Base-by-base conservation (phyloP, 108 stramenopile genomes). In the Fragilariopsis cylindrus region DNA sequence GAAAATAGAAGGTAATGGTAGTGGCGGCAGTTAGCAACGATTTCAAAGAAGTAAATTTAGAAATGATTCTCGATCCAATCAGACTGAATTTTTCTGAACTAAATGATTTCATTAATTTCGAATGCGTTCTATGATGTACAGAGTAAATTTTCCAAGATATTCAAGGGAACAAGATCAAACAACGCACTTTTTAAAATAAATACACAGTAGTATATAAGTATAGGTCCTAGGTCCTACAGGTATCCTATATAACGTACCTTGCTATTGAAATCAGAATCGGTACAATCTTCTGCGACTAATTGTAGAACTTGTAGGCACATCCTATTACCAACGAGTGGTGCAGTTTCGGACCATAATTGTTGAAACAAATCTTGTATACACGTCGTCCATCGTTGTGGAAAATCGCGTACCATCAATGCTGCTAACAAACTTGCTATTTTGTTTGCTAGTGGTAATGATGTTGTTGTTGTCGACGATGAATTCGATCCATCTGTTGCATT, bases 191-290 rank as follows among this genome's bases (percentile, higher is more conserved):
- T 30, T 30, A 30, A 30, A 30, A 30, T 1, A 30, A 30, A 1
- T 30, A 30, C 30, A 30, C 30, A 30, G 30, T 30, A 30, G 30
- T 30, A 30, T 30, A 30, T 30, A 30, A 30, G 30, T 30, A 30
- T 30, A 30, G 30, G 30, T 30, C 30, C 30, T 30, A 30, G 30
- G 30, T 30, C 30, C 30, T 30, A 30, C 30, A 30, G 1, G 30
- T 30, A 30, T 30, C 30, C 30, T 30, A 30, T 30, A 30, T 30
- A 30, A 75, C 88, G 62, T 65, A 85, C 89, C 81, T 90, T 96
- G 67, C 90, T 65, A 81, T 96, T 96, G 81, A 90, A 96, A 76
- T 96, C 95, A 63, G 86, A 84, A 76, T 96, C 95, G n/a, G 92
- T 94, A 73, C 92, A 94, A 87, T 96, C 92, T 73, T 96, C 95